Evolutionary conservation across 768 basidiomycete genomes (phyloP).

Genomic region (Dentipellis sp.): DNA sequence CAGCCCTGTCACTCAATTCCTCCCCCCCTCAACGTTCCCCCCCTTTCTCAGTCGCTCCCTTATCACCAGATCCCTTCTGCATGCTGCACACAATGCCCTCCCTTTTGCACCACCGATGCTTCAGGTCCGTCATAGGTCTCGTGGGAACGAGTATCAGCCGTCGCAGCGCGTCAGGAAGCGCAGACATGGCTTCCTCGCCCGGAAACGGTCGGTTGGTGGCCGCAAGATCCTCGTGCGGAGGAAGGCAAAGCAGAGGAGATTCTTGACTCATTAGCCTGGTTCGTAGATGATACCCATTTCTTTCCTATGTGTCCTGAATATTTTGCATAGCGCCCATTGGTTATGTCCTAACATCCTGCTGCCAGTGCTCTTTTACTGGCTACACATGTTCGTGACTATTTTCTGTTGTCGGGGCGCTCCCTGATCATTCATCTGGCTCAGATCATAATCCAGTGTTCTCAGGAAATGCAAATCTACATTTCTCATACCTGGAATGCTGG

Average conservation of each 20-base stretch:
- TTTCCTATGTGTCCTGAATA: no score
- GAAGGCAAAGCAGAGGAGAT: constrained; percentile 67
- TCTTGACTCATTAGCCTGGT: constrained; percentile 59
- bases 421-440: no score
- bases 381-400: no score
- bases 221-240: constrained; percentile 66
- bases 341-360: no score
- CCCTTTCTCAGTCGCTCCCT: background rate
- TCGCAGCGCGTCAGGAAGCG: constrained; percentile 89
- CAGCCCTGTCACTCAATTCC: background rate
- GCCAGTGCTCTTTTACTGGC: no score
- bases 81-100: background rate
- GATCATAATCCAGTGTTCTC: no score
- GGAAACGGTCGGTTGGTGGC: constrained; percentile 60
- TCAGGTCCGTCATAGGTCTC: constrained; percentile 55
- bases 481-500: no score
- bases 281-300: background rate
- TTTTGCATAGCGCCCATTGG: no score
- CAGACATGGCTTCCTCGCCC: constrained; percentile 82
- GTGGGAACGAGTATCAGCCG: constrained; percentile 94
- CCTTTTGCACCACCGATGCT: constrained; percentile 18
- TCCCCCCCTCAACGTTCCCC: background rate
- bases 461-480: no score
- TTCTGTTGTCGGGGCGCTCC: no score
- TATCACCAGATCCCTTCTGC: background rate